Base-by-base conservation (phyloP, 129 eudicot species). In the Centaurea solstitialis region DNA sequence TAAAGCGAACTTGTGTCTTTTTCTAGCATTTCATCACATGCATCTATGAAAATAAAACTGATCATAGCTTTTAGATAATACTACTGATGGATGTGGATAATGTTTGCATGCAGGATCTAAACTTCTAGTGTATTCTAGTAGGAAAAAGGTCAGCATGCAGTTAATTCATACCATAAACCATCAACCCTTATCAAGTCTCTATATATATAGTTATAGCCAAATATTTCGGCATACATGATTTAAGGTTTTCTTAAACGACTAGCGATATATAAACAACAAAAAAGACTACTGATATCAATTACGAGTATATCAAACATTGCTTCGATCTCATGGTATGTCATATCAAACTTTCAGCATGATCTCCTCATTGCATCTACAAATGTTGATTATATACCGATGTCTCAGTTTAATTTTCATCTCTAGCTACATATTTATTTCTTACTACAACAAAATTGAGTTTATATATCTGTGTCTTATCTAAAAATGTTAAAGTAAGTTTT, bases 301-400 rank as follows among this genome's bases (percentile, higher is more conserved):
- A 70, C 82, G 20, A 39, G 79, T 22, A 43, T 72, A 80, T 80
- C 65, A 20, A 18, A 43, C 78, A 73, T 80, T 62, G 73, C 67
- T 39, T 80, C 37, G 37, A 33, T 33, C 18, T 72, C 67, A 80
- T 80, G 84, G 84, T 80, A 80, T 65, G 68, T 73, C 40, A 40
- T 64, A 73, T 65, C 43, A 8, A 79, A 33, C 82, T 33, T 50
- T 47, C 7, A 5, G 6, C 35, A 11, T n/a, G n/a, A n/a, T 62
- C 77, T 39, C 24, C 45, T 21, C 11, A 24, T 45, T 21, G 39
- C 64, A 41, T 24, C 21, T 45, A 22, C 11, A 59, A 9, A 5
- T 57, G 6, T 57, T 57, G n/a, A n/a, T n/a, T n/a, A n/a, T 57
- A 8, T 57, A 61, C 6, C 70, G 15, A 6, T 33, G 13, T 18